Evolutionary conservation across 2,329 filamentous ascomycete species (phyloP).

Genomic region (Talaromyces sp.): DNA sequence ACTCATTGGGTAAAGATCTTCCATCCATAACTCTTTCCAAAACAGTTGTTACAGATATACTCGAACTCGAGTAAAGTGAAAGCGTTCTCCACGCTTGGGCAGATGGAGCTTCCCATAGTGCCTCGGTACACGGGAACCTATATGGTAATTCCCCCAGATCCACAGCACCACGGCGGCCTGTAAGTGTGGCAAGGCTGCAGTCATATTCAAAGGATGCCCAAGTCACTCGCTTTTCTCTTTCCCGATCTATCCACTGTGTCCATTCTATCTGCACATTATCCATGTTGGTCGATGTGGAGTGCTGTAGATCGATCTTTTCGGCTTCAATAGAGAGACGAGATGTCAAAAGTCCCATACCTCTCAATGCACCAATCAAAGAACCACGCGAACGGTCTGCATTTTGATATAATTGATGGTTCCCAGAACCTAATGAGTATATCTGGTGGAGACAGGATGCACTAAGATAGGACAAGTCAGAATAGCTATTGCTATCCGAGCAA

Average conservation of each 20-base stretch:
- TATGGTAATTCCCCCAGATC: constrained; percentile 13
- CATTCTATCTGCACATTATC: constrained; percentile 6
- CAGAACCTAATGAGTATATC: constrained; percentile 10
- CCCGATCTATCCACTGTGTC: constrained; percentile 10
- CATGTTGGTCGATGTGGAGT: background rate
- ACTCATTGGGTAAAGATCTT: background rate
- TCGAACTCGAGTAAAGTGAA: constrained; percentile 4
- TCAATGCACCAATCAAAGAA: background rate
- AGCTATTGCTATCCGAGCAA: constrained; percentile 13
- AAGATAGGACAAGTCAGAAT: constrained; percentile 10
- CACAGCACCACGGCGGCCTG: constrained; percentile 8
- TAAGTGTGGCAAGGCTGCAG: constrained; percentile 10
- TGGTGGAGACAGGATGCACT: constrained; percentile 14
- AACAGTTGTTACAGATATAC: background rate
- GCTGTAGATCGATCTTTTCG: background rate
- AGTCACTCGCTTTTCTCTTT: constrained; percentile 5
- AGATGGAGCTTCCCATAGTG: constrained; percentile 13
- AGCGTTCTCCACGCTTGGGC: constrained; percentile 12
- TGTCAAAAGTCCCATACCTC: constrained; percentile 13
- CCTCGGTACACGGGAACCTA: constrained; percentile 6
- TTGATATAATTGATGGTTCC: constrained; percentile 12
- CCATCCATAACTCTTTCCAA: constrained; percentile 1
- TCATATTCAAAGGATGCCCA: constrained; percentile 16
- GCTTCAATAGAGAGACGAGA: background rate
- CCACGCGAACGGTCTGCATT: constrained; percentile 11